Conservation (phyloP, 2,329 filamentous ascomycete genomes). For the Penicillium sp. region DNA sequence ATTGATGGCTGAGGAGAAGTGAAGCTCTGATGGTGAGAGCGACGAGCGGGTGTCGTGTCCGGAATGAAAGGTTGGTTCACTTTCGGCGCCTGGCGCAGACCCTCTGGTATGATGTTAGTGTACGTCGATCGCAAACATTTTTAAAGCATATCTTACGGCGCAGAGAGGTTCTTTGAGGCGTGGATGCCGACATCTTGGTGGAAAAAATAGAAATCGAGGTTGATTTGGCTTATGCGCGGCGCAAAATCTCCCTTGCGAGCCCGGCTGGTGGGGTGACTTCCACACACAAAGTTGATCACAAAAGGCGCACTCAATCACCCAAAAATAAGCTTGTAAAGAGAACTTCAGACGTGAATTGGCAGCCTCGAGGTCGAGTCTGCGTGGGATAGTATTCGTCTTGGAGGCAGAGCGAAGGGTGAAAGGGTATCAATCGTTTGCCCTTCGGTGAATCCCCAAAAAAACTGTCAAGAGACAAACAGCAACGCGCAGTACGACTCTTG, state of each 20-base stretch:
- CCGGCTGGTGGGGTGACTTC: not conserved
- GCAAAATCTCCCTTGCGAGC: slow-evolving; percentile 7
- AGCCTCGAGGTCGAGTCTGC: not conserved
- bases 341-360: not conserved
- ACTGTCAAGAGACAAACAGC: not conserved
- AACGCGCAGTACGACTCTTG: not conserved
- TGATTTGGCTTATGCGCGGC: not conserved
- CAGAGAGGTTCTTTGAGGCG: slow-evolving; percentile 30
- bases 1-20: slow-evolving; percentile 41
- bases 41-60: slow-evolving; percentile 43
- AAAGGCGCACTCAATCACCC: not conserved
- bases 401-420: not conserved
- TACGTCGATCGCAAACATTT: not conserved
- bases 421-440: not conserved
- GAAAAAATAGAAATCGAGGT: not conserved
- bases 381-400: not conserved
- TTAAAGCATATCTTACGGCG: slow-evolving; percentile 23
- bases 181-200: slow-evolving; percentile 28
- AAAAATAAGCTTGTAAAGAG: not conserved
- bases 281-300: not conserved
- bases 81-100: slow-evolving; percentile 46
- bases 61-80: slow-evolving; percentile 46
- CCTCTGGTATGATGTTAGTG: slow-evolving; percentile 36
- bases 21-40: slow-evolving; percentile 35
- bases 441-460: not conserved